Evolutionary conservation across 1,284 basidiomycete genomes (phyloP), one percentile per base, ranked within the genome.

Genomic region (Tilletia walkeri): DNA sequence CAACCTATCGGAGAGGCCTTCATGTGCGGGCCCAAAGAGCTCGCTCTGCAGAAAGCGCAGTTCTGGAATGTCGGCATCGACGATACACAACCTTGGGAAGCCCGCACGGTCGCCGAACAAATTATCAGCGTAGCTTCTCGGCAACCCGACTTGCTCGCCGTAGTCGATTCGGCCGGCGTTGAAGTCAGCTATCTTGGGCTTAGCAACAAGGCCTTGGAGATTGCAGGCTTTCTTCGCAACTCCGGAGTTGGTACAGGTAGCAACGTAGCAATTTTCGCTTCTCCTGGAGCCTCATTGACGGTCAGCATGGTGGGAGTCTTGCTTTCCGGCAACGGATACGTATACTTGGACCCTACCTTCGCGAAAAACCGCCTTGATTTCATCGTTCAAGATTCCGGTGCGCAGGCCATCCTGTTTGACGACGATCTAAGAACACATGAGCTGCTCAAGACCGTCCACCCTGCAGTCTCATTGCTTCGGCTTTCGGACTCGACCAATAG

Each of bases 61-160:
- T 49, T 49, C 47, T 49, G 47, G 47, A 49, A 49, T n/a, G 47
- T 49, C 47, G n/a, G n/a, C 47, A 49, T 49, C 47, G 47, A 49
- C 47, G n/a, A n/a, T n/a, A n/a, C 47, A n/a, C 12, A 49, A 12
- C 12, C 47, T n/a, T 49, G 47, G 47, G 47, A 49, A n/a, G n/a
- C 10, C 47, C 47, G 47, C 47, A 49, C 47, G 12, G 47, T 49
- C 10, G 47, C 47, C 47, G 47, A 49, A 49, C 47, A 49, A n/a
- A 49, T 49, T n/a, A 12, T 49, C 47, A 49, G 47, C 47, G 47
- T 49, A n/a, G 47, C 47, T 12, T 49, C 47, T 12, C 47, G 47
- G 47, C 47, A 49, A 49, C 47, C 47, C n/a, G 47, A 12, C 47
- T 49, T 49, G 47, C 47, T n/a, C n/a, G 47, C 47, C 47, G 47